These are phyloP conservation scores for Penicillium oxalicum DNA, from an alignment of 2,329 filamentous ascomycete genomes.

Conservation along the genomic window DNA sequence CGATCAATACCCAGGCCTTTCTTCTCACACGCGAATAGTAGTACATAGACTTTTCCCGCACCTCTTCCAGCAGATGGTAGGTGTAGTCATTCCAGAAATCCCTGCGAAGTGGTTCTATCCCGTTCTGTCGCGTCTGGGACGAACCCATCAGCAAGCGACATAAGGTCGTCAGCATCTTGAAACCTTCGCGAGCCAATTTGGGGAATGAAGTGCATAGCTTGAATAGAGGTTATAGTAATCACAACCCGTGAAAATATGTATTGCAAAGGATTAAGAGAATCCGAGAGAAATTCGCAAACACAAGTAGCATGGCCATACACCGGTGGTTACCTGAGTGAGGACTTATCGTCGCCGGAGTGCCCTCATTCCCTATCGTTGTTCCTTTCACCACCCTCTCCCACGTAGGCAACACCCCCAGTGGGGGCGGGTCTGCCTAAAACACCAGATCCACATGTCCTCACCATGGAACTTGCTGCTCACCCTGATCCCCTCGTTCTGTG, in stretches of 20 bases:
- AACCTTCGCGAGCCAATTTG: not conserved
- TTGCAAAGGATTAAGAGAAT: too few species aligned
- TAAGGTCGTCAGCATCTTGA: not conserved
- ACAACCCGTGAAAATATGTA: not conserved
- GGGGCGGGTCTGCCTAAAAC: not conserved
- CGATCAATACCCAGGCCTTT: not conserved
- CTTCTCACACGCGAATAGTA: not conserved
- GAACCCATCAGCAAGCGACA: not conserved
- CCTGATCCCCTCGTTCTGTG: not conserved
- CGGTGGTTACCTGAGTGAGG: too few species aligned
- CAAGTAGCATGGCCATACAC: too few species aligned
- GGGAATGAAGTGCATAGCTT: not conserved
- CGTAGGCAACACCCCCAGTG: too few species aligned
- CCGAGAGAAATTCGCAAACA: too few species aligned
- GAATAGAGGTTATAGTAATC: not conserved
- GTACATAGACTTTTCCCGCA: not conserved
- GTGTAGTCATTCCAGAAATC: not conserved
- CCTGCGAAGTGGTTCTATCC: not conserved
- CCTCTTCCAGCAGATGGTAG: not conserved
- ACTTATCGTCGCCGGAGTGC: too few species aligned
- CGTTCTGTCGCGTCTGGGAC: not conserved
- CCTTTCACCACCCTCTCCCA: too few species aligned
- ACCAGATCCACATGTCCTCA: not conserved
- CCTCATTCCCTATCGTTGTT: too few species aligned
- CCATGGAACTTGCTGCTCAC: not conserved